These are phyloP conservation scores for Stereocaulon alpinum DNA, from an alignment of 495 filamentous ascomycete species.

Conservation along the genomic window DNA sequence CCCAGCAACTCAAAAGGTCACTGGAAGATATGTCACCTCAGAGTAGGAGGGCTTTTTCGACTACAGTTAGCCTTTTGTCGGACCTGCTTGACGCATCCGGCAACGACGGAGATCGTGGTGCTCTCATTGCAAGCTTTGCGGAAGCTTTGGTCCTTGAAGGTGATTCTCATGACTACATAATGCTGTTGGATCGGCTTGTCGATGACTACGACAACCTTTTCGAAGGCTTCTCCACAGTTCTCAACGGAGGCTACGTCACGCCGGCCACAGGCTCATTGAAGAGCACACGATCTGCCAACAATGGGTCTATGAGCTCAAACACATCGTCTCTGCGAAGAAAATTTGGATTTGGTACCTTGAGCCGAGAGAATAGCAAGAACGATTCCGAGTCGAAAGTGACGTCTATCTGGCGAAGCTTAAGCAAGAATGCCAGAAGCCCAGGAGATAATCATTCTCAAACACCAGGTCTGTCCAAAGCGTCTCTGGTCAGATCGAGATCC, in stretches of 20 bases:
- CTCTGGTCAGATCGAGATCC: slow-evolving; percentile 66
- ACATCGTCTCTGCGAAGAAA: slow-evolving; percentile 76
- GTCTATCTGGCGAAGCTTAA: slow-evolving; percentile 79
- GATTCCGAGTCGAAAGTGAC: slow-evolving; percentile 58
- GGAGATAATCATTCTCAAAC: slow-evolving; percentile 40
- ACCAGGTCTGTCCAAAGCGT: slow-evolving; percentile 51
- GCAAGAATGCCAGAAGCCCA: slow-evolving; percentile 59
- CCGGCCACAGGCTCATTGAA: slow-evolving; percentile 36
- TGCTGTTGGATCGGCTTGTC: slow-evolving; percentile 80
- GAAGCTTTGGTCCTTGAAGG: slow-evolving; percentile 74
- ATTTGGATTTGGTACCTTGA: slow-evolving; percentile 64
- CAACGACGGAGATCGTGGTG: slow-evolving; percentile 86
- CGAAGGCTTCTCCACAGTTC: slow-evolving; percentile 37
- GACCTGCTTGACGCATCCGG: slow-evolving; percentile 89
- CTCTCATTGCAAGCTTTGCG: slow-evolving; percentile 80
- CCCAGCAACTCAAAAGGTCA: slow-evolving; percentile 67
- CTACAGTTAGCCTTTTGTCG: slow-evolving; percentile 72
- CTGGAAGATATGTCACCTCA: slow-evolving; percentile 79
- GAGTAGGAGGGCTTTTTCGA: slow-evolving; percentile 78
- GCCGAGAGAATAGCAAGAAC: slow-evolving; percentile 66
- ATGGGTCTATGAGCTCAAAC: slow-evolving; percentile 55
- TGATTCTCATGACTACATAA: slow-evolving; percentile 73
- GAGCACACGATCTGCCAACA: slow-evolving; percentile 37
- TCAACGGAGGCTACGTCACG: slow-evolving; percentile 4
- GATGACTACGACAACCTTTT: slow-evolving; percentile 88